Evolutionary conservation across 352 stramenopile species (phyloP), one percentile per base, ranked within the genome.

Genomic region (Thalassiosira ordinaria): DNA sequence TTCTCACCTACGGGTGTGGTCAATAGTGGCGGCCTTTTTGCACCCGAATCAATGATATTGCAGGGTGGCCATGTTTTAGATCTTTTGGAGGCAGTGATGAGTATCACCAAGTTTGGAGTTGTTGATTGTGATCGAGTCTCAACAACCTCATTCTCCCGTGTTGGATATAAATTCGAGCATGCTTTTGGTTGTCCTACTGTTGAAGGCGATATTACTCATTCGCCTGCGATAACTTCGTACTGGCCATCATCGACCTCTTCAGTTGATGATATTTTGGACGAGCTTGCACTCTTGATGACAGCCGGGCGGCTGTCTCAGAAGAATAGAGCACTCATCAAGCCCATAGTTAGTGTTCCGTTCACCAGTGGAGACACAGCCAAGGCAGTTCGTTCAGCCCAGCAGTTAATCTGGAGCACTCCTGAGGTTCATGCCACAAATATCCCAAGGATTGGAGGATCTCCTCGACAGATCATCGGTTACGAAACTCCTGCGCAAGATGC

Each of bases 201-300:
- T 14, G 56, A 66, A 47, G 73, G 68, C 13, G 52, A 82, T 27
- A 72, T 29, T 9, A 66, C 41, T 29, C 44, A 60, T 24, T 64
- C 49, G 39, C 24, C 49, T 16, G 74, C 64, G 7, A 60, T 18
- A n/a, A 29, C 56, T 22, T 55, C 59, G 20, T 76, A 79, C 22
- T 72, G 29, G 49, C 59, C 62, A 41, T 35, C 49, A 18, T 66
- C 52, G 11, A 64, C 39, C 18, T 59, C 67, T 46, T 60, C 24
- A 6, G 31, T 62, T 14, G 41, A 47, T 22, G 69, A 72, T 20
- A 62, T 90, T 1, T 44, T 92, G 5, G 67, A 88, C 39, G 82
- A 92, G n/a, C 76, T 93, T 22, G 60, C 74, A 8, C 44, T 78
- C 7, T 37, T 92, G 0, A 64, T 93, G 3, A 91, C 84, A 16